Base-by-base conservation (phyloP, 345 rosid genomes). In the Triadica sebifera region DNA sequence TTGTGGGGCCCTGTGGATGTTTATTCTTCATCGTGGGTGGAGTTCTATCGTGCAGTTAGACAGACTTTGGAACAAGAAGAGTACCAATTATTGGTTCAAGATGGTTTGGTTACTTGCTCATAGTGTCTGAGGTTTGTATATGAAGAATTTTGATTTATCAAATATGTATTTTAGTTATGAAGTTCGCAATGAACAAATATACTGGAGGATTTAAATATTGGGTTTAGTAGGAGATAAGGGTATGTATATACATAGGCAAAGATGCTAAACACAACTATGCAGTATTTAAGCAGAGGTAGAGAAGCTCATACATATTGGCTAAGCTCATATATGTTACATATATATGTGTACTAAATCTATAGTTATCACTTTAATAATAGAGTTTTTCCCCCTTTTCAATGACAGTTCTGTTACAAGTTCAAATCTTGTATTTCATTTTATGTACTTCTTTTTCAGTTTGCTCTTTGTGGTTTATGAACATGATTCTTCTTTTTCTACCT, bases 21-120 rank as follows among this genome's bases (percentile, higher is more conserved):
- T n/a, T 77, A 81, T 66, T 84, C 90, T 0, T 90, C 89, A 51
- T 89, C 97, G 3, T 92, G 94, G 98, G 77, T 89, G 72, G 82
- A 89, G 71, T 88, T 90, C 58, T 90, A 92, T 69, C 64, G 82
- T 9, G 91, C 87, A 10, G 97, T 90, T 63, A 81, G 84, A 74
- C 81, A 76, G 77, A 90, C 94, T 2, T 57, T 94, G 75, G 86
- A 85, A 65, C 86, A 68, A 70, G 84, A 82, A 80, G 83, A 70
- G 19, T 78, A 76, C 34, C 55, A 60, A 17, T 79, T 77, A 62
- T 77, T 75, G 70, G 61, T 75, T 20, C 91, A 79, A 69, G 90
- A 93, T 56, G 84, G 81, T 69, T 78, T 91, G 80, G 85, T 78
- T 58, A 71, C 87, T 67, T 91, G 91, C 79, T 87, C 88, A 72